Conservation (phyloP, 192 early-diverging fungal species). For the Mortierella hygrophila region DNA sequence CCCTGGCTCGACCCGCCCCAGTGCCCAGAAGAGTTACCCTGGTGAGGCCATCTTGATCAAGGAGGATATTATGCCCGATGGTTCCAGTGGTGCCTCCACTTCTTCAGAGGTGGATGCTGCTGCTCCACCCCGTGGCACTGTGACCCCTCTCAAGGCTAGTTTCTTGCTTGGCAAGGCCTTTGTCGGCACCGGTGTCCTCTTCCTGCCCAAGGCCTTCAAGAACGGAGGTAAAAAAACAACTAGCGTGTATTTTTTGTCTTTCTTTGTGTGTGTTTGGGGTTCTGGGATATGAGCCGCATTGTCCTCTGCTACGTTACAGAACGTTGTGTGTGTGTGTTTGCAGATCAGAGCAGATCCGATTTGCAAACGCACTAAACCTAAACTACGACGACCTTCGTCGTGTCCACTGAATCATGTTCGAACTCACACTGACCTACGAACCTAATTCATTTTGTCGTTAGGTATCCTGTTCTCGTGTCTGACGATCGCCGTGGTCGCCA, state of each 20-base stretch:
- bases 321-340: neutral
- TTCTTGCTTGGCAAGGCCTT: conserved; percentile 64
- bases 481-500: conserved; percentile 68
- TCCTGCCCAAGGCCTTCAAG: conserved; percentile 58
- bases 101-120: neutral
- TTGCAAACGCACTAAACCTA: neutral
- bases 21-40: neutral
- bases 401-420: neutral
- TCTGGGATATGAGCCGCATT: neutral
- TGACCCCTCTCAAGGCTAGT: conserved; percentile 56
- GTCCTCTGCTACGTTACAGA: neutral
- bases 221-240: conserved; percentile 28
- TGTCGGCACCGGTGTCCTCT: conserved; percentile 65
- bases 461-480: conserved; percentile 74
- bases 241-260: neutral
- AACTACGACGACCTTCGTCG: neutral
- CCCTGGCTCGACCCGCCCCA: conserved; percentile 23
- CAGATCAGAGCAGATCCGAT: conserved; percentile 2
- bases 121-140: conserved; percentile 47
- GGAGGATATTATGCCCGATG: conserved; percentile 19
- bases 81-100: neutral
- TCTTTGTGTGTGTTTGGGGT: conserved; percentile 18
- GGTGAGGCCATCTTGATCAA: neutral
- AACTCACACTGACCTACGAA: neutral
- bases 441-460: conserved; percentile 61